A percentile compares a stretch with the other conserved stretches of the same genome.
These are phyloP conservation scores for Serendipita indica DNA, from an alignment of 768 basidiomycete genomes.

Conservation along the genomic window DNA sequence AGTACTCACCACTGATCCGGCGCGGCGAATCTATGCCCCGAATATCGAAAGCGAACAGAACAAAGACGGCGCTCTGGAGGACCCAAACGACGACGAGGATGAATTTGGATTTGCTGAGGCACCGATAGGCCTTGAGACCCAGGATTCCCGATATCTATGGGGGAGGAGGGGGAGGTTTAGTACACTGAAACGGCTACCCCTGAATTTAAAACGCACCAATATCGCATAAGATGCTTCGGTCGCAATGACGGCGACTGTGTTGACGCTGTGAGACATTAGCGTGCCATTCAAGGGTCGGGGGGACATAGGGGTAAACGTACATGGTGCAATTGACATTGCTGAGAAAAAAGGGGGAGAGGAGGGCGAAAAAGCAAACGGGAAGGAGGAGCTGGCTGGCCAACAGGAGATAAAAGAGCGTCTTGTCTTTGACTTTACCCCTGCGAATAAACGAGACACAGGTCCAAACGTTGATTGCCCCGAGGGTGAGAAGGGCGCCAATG, in stretches of 20 bases:
- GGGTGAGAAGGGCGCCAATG: constrained; percentile 32
- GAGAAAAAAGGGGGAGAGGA: constrained; percentile 35
- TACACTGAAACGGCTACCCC: neutral
- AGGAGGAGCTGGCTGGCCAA: constrained; percentile 41
- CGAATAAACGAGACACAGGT: constrained; percentile 38
- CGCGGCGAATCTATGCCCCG: constrained; percentile 26
- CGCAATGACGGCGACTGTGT: constrained; percentile 9
- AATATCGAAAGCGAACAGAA: constrained; percentile 31
- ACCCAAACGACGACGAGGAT: constrained; percentile 31
- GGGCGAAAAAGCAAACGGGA: constrained; percentile 28
- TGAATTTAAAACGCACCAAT: constrained; percentile 3
- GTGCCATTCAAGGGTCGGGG: neutral
- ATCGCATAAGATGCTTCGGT: constrained; percentile 11
- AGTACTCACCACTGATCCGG: constrained; percentile 33
- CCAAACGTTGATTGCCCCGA: constrained; percentile 40
- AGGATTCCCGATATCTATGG: constrained; percentile 44
- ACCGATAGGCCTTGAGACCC: constrained; percentile 52
- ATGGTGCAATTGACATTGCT: constrained; percentile 29
- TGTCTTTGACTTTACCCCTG: constrained; percentile 41
- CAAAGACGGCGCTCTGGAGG: constrained; percentile 30
- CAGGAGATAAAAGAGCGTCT: constrained; percentile 41
- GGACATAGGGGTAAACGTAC: constrained; percentile 30
- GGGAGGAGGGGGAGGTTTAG: neutral
- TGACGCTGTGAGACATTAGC: constrained; percentile 9
- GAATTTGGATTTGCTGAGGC: constrained; percentile 42